Base-by-base conservation (phyloP, 2,329 filamentous ascomycete genomes). In the Cytospora piceae region DNA sequence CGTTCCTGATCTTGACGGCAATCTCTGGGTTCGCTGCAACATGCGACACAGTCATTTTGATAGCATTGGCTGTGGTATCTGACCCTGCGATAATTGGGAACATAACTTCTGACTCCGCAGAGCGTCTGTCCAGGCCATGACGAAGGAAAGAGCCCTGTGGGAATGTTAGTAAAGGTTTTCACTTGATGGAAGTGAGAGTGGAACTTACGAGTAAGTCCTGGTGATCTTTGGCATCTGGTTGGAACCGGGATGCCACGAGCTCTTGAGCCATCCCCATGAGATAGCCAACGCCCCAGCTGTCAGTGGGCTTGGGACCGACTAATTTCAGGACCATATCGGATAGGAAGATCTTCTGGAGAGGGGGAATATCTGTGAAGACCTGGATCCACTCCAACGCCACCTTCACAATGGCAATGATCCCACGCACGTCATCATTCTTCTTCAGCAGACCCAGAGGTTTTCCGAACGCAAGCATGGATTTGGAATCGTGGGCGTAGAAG, bases 31-130 rank as follows among this genome's bases (percentile, higher is more conserved):
- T 63, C 17, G 42, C 58, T 27, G 64, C 62, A n/a, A 69, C 61
- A 31, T 68, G 61, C 31, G 65, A 69, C 15, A 68, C 32, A 1
- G 67, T 68, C 64, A 67, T 69, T 24, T 67, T 57, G 49, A 71
- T 61, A 11, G 67, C 68, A 31, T 65, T 66, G 57, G 67, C 69
- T 1, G 69, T 71, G 3, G 69, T 71, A 52, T 71, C 70, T 27
- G 69, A 67, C 22, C 69, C 70, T 15, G 70, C 69, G 22, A 69
- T 69, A 22, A 71, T 71, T 3, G 67, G 67, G 32, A 68, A 68
- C 67, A 69, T 69, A 58, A 65, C 62, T 55, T 67, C 58, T 15
- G 64, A 62, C n/a, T 66, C 58, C 7, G 59, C 53, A 24, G 58
- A 58, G 27, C 64, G 64, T 34, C 55, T 39, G 17, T 66, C 60